Evolutionary conservation across 2,329 filamentous ascomycete genomes (phyloP).

Genomic region (Colletotrichum brevisporum): DNA sequence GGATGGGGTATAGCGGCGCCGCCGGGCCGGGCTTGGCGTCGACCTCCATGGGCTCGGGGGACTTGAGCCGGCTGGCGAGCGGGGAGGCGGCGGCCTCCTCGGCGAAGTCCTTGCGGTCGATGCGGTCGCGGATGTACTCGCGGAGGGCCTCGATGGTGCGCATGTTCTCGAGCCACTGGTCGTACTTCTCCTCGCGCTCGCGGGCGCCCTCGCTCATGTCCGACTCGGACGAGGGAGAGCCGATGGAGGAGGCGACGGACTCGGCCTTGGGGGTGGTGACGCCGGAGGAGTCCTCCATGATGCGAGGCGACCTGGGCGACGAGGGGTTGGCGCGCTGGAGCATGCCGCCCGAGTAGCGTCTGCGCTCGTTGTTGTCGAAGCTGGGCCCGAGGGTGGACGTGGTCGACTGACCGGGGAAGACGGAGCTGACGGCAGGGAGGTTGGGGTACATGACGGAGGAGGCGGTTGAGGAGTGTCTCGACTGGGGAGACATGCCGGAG

Average conservation of each 20-base stretch:
- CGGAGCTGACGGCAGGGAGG: slow-evolving; percentile 78
- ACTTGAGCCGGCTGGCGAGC: slow-evolving; percentile 44
- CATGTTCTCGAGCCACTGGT: slow-evolving; percentile 76
- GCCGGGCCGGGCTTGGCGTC: slow-evolving; percentile 37
- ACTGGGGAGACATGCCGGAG: slow-evolving; percentile 77
- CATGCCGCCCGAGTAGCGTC: slow-evolving; percentile 77
- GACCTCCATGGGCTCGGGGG: slow-evolving; percentile 42
- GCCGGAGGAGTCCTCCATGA: slow-evolving; percentile 55
- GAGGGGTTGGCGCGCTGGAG: slow-evolving; percentile 70
- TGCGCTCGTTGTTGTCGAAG: slow-evolving; percentile 74
- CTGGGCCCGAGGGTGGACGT: slow-evolving; percentile 80
- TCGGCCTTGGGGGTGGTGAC: slow-evolving; percentile 61
- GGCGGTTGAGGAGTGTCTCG: slow-evolving; percentile 71
- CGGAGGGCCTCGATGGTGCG: slow-evolving; percentile 74
- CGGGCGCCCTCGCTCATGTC: slow-evolving; percentile 66
- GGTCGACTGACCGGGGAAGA: slow-evolving; percentile 77
- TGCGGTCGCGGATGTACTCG: slow-evolving; percentile 69
- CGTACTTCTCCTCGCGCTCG: slow-evolving; percentile 74
- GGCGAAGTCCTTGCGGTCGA: slow-evolving; percentile 70
- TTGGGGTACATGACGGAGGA: slow-evolving; percentile 81
- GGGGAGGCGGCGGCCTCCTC: slow-evolving; percentile 44
- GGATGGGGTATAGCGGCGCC: slow-evolving; percentile 54
- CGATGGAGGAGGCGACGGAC: slow-evolving; percentile 59
- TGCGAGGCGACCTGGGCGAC: slow-evolving; percentile 54
- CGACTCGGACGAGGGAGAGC: slow-evolving; percentile 70